Evolutionary conservation across 768 basidiomycete species (phyloP), one percentile per base, ranked within the genome.

Genomic region (Lenzites betulinus): DNA sequence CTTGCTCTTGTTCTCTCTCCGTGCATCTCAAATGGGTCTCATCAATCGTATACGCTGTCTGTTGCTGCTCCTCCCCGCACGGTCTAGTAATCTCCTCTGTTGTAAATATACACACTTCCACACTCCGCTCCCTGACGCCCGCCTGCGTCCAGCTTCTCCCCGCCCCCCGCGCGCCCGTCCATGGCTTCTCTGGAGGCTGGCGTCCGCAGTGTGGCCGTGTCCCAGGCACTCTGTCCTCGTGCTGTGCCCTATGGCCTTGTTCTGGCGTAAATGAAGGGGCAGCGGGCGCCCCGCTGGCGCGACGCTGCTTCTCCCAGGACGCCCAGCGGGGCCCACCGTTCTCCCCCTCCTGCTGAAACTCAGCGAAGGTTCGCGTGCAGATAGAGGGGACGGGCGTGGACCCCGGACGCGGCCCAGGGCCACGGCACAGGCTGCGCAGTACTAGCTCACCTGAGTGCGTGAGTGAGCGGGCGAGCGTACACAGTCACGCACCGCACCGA

Each of bases 91-190:
- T 63, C 30, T 33, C 11, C 38, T 39, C 48, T 59, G 56, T 51
- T 63, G 62, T 63, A 63, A 54, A 63, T 59, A 63, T 63, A 63
- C 41, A 20, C 50, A 7, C 54, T n/a, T 28, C 47, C 41, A 20
- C 50, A 7, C 54, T n/a, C 13, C 47, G 26, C n/a, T 49, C 26
- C 15, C 11, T 16, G 30, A 33, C 30, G 11, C 30, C 6, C 30
- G 11, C 30, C 11, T 33, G 6, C 11, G 4, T 11, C 30, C 30
- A 5, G 30, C 30, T 33, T 11, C 30, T 13, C 26, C 26, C 15
- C 47, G 39, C 18, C 25, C 25, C 22, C 18, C n/a, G n/a, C n/a
- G n/a, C n/a, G n/a, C n/a, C n/a, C n/a, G n/a, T n/a, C n/a, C n/a
- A n/a, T n/a, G n/a, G n/a, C n/a, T n/a, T n/a, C n/a, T n/a, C n/a